Conservation (phyloP, 2,329 filamentous ascomycete species). For the Xylariales sp. region DNA sequence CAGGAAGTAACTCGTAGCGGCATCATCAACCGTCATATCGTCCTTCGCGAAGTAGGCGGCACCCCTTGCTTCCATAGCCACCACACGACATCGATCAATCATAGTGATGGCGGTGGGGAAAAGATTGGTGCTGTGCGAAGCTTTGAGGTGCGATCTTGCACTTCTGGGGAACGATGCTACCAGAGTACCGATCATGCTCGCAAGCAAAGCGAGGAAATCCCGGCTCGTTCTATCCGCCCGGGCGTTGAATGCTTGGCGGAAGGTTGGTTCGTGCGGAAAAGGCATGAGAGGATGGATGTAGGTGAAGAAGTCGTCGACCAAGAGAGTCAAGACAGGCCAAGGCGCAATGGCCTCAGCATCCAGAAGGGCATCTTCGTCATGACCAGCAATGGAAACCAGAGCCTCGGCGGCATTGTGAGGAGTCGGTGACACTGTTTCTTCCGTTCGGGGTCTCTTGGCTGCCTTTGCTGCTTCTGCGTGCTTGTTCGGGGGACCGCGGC, state of each 20-base stretch:
- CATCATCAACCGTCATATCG: slow-evolving; percentile 53
- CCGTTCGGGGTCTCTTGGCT: slow-evolving; percentile 42
- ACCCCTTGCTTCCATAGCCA: slow-evolving; percentile 65
- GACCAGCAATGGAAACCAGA: slow-evolving; percentile 39
- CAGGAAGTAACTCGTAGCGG: slow-evolving; percentile 73
- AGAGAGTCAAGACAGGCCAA: slow-evolving; percentile 59
- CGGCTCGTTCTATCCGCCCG: slow-evolving; percentile 63
- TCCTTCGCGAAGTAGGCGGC: slow-evolving; percentile 39
- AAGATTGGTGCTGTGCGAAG: slow-evolving; percentile 56
- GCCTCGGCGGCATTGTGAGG: slow-evolving; percentile 45
- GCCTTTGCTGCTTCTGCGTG: slow-evolving; percentile 52
- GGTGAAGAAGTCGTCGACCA: slow-evolving; percentile 79
- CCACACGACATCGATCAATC: slow-evolving; percentile 65
- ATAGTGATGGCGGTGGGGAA: slow-evolving; percentile 67
- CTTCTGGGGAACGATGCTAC: slow-evolving; percentile 73
- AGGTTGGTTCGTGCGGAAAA: slow-evolving; percentile 75
- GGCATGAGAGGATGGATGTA: slow-evolving; percentile 74
- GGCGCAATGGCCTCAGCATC: slow-evolving; percentile 69
- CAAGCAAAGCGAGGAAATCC: slow-evolving; percentile 64
- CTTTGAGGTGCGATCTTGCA: slow-evolving; percentile 64
- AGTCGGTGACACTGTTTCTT: slow-evolving; percentile 31
- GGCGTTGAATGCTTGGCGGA: slow-evolving; percentile 62
- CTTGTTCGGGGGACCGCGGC: slow-evolving; percentile 55
- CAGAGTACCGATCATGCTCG: slow-evolving; percentile 70
- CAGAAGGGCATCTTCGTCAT: slow-evolving; percentile 35